Base-by-base conservation (phyloP, 2,329 filamentous ascomycete genomes). In the Harringtonia lauricola region DNA sequence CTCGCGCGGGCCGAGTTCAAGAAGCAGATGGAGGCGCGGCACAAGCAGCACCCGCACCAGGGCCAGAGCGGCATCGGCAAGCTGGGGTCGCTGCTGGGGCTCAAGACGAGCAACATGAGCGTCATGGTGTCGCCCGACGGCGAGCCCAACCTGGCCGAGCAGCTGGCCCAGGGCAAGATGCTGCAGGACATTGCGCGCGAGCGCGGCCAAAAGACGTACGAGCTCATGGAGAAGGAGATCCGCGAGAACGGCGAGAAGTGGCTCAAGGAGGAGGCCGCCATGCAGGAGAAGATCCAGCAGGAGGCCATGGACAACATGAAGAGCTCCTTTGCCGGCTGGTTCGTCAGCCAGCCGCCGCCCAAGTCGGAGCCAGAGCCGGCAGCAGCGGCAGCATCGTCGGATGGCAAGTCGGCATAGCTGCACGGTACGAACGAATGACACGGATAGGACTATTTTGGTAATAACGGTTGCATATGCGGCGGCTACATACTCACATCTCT, bases 221-320 rank as follows among this genome's bases (percentile, higher is more conserved):
- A 94, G 68, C 66, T 81, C 53, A 74, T 96, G 49, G 90, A 96
- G 64, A 82, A 81, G 64, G 84, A 95, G 67, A 94, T 98, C 55
- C 76, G 83, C 38, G 84, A 94, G 63, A 92, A 96, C 59, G 92
- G 89, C 42, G 87, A 90, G 62, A 87, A 90, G 67, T 95, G 89
- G 86, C 71, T 98, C 54, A 89, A 89, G 70, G 90, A 96, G 63
- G 89, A 95, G 71, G 84, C 85, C 36, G 81, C 81, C 39, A 77
- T 86, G 59, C 83, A 89, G 68, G 90, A 95, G 71, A 89, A 87
- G 70, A 73, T 81, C 50, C 85, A 89, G 63, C 85, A 94, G 57
- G 88, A 94, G 64, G 83, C 83, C 55, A 89, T 94, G 82, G 85
- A 83, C 65, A 86, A 76, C 58, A 94, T 95, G 86, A 92, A 90